Evolutionary conservation across 495 filamentous ascomycete species (phyloP).

Genomic region (Daldinia grandis): DNA sequence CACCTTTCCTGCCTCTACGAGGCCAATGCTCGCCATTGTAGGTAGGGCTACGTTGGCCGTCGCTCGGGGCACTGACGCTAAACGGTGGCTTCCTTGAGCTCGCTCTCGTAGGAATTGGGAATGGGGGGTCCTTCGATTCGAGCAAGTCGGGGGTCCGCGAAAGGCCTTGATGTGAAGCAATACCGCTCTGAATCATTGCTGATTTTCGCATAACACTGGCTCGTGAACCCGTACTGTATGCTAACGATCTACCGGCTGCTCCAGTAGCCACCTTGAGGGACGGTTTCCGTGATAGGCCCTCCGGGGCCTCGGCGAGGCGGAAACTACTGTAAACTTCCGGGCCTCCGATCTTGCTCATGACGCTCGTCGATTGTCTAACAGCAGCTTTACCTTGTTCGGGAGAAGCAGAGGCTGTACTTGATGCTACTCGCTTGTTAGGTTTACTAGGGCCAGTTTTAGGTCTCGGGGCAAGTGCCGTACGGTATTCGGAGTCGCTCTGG

Average conservation of each 20-base stretch:
- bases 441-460: constrained; percentile 48
- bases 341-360: constrained; percentile 38
- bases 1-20: constrained; percentile 51
- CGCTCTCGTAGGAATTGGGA: constrained; percentile 87
- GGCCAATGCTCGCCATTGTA: constrained; percentile 50
- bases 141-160: constrained; percentile 78
- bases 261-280: constrained; percentile 47
- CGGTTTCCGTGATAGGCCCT: constrained; percentile 42
- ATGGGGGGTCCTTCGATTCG: constrained; percentile 73
- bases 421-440: constrained; percentile 47
- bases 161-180: constrained; percentile 72
- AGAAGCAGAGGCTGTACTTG: constrained; percentile 39
- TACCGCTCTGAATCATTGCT: constrained; percentile 80
- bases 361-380: constrained; percentile 36
- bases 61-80: constrained; percentile 71
- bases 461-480: constrained; percentile 69
- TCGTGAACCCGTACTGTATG: constrained; percentile 46
- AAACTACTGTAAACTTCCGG: constrained; percentile 43
- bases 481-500: constrained; percentile 70
- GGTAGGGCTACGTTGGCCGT: constrained; percentile 84
- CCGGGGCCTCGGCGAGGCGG: constrained; percentile 47
- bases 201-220: constrained; percentile 62
- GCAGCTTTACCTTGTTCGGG: constrained; percentile 47
- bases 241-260: constrained; percentile 36
- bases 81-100: constrained; percentile 82